These are phyloP conservation scores for Staphylotrichum longicolle DNA, from an alignment of 495 filamentous ascomycete species.

Conservation along the genomic window DNA sequence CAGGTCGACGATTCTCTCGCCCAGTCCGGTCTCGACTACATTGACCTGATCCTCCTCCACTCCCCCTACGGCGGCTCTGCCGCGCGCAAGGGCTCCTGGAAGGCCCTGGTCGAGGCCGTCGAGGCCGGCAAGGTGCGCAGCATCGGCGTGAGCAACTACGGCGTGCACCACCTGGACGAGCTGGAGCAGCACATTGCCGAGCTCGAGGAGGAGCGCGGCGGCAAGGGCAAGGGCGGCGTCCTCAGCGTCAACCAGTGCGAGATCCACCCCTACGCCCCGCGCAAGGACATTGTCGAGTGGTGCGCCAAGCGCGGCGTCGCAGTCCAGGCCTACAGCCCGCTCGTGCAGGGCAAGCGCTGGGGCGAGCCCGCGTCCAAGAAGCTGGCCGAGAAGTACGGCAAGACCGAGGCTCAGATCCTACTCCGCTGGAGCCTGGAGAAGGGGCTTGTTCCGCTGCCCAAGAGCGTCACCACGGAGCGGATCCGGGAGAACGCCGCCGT, in stretches of 20 bases:
- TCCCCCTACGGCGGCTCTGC: constrained; percentile 59
- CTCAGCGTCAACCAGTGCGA: constrained; percentile 86
- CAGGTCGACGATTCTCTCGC: constrained; percentile 52
- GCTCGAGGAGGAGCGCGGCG: constrained; percentile 55
- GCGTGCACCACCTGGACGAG: constrained; percentile 66
- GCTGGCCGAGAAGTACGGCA: constrained; percentile 66
- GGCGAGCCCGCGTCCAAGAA: constrained; percentile 60
- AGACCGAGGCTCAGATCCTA: constrained; percentile 74
- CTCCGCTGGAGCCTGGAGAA: constrained; percentile 87
- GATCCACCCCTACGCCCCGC: constrained; percentile 83
- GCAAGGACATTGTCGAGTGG: constrained; percentile 76
- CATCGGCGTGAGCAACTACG: constrained; percentile 69
- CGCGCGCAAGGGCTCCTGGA: constrained; percentile 61
- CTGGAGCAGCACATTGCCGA: constrained; percentile 72
- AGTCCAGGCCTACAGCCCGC: constrained; percentile 76
- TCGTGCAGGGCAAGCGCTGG: constrained; percentile 65
- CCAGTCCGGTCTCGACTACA: constrained; percentile 55
- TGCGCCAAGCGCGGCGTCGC: constrained; percentile 64
- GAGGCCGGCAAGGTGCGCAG: constrained; percentile 61
- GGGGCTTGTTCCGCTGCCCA: constrained; percentile 70
- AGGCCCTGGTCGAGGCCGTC: constrained; percentile 58
- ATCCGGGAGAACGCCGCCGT: constrained; percentile 75
- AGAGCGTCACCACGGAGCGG: constrained; percentile 64
- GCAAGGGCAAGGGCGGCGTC: constrained; percentile 66
- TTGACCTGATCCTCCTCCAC: constrained; percentile 64